Percentiles rank a stretch among this genome's conserved stretches.
These are phyloP conservation scores for Cymbopogon citratus DNA, from an alignment of 176 grass and related monocot genomes.

Conservation along the genomic window DNA sequence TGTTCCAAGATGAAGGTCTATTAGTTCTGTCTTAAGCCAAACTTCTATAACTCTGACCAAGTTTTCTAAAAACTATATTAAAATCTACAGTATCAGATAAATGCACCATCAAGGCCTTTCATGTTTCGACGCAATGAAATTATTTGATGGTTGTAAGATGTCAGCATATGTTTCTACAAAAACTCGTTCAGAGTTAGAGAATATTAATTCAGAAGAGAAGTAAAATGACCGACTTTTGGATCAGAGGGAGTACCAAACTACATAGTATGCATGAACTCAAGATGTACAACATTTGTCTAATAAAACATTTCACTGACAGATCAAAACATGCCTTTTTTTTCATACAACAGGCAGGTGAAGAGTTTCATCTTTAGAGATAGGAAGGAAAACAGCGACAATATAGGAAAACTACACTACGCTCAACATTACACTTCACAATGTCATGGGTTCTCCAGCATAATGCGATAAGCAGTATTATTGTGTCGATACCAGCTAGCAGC, in stretches of 20 bases:
- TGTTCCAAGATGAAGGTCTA: neutral
- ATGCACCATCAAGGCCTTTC: neutral
- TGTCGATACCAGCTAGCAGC: slow-evolving; percentile 12
- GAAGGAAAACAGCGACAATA: neutral
- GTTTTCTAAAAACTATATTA: neutral
- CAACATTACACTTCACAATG: slow-evolving; percentile 30
- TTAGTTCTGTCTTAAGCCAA: neutral
- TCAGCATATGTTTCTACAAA: neutral
- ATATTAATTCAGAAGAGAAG: neutral
- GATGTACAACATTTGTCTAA: neutral
- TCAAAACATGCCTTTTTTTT: neutral
- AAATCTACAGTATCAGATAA: neutral
- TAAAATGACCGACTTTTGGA: neutral
- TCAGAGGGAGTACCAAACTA: neutral
- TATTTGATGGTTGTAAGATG: neutral
- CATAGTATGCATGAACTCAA: neutral
- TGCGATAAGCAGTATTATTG: slow-evolving; percentile 33
- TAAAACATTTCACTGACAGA: neutral
- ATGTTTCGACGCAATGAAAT: neutral
- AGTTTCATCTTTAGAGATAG: neutral
- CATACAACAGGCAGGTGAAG: neutral
- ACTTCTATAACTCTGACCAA: neutral
- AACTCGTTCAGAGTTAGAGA: neutral
- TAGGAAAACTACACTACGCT: slow-evolving; percentile 13
- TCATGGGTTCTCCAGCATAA: slow-evolving; percentile 28